Evolutionary conservation across 2,329 filamentous ascomycete species (phyloP).

Genomic region (Xylariaceae sp.): DNA sequence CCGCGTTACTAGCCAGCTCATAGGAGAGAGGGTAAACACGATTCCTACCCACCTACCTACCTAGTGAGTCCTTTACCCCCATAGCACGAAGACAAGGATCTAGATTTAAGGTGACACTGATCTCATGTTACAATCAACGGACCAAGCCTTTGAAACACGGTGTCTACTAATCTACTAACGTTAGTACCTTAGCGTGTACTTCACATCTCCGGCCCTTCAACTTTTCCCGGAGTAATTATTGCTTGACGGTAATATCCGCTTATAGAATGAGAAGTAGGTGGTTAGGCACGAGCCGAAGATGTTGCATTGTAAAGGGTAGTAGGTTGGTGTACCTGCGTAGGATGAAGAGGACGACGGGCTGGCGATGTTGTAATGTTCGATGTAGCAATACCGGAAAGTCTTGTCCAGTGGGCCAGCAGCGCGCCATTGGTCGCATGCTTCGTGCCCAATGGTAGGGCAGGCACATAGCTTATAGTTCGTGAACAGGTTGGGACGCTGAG

Average conservation of each 20-base stretch:
- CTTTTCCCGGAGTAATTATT: no score
- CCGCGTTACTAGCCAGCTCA: neutral
- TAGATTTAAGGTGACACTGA: neutral
- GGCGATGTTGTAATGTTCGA: neutral
- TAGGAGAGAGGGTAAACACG: no score
- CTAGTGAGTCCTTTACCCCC: no score
- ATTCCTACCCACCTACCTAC: no score
- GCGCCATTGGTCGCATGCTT: conserved; percentile 1
- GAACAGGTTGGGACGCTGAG: conserved; percentile 26
- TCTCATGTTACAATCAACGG: conserved; percentile 7
- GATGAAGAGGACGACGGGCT: neutral
- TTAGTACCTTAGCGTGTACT: no score
- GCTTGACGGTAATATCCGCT: no score
- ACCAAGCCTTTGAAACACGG: conserved; percentile 16
- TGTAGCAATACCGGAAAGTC: neutral
- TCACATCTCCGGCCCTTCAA: no score
- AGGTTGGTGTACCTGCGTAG: no score
- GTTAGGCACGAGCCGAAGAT: no score
- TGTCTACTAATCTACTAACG: no score
- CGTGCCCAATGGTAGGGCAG: conserved; percentile 3
- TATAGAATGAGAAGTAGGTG: no score
- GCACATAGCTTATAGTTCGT: neutral
- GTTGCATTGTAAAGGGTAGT: no score
- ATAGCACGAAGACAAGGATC: conserved; percentile 1
- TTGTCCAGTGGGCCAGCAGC: neutral